Base-by-base conservation (phyloP, 2,329 filamentous ascomycete species). In the Aspergillus fumigatus region DNA sequence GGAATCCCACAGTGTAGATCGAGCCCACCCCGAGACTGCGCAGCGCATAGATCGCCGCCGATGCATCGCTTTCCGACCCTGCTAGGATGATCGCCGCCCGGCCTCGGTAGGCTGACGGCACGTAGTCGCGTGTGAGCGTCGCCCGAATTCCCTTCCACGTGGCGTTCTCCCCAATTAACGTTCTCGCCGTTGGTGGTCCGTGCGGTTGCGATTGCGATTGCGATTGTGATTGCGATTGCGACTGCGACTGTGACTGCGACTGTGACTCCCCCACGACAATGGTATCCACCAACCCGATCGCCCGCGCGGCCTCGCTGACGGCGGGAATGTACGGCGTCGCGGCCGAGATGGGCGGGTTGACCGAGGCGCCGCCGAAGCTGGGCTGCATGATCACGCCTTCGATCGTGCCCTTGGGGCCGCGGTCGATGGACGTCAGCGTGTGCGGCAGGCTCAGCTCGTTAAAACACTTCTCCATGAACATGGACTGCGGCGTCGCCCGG, bases 361-460 rank as follows among this genome's bases (percentile, higher is more conserved):
- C 80, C 67, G 90, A 92, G 35, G 90, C 89, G 41, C 90, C 91
- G 45, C 91, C 90, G 73, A 96, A 95, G 53, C 85, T 84, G 52
- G 83, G 84, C 66, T 90, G 87, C 56, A 85, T 83, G 64, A 90
- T 85, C 72, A 90, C 87, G 0, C 84, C 78, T 68, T 92, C 88
- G 59, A 94, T 82, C 17, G 84, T 82, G 1, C 83, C 84, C 61
- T 82, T 86, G 4, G 84, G 80, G 3, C 86, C 84, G 53, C 88
- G 81, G 70, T 93, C 89, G 8, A 93, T 85, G 40, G 88, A 86
- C 14, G 84, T 82, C 63, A 94, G 89, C 50, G 88, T 85, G 66
- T 95, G 90, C 10, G 90, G 90, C n/a, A 95, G 77, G n/a, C 90
- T 89, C 9, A 95, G 82, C 67, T 90, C 87, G 65, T 90, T 90